A percentile compares a stretch with the other conserved stretches of the same genome.
phyloP scores from a whole-genome alignment of 2,329 filamentous ascomycete genomes.

The Beauveria brongniartii region DNA sequence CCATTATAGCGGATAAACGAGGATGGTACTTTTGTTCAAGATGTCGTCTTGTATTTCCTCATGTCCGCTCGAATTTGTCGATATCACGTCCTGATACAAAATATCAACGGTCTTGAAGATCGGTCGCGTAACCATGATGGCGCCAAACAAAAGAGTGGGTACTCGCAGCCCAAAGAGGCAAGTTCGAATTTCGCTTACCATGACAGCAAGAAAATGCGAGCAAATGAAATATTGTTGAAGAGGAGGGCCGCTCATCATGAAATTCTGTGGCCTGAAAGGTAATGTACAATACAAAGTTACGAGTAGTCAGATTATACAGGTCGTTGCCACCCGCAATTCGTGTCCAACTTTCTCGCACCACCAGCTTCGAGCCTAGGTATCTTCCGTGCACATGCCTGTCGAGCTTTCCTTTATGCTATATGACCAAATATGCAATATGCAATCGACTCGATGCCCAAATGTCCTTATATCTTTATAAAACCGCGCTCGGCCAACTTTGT shows the following conservation, averaged over 20 bases:
- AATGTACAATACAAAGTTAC: no score
- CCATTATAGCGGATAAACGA: slow-evolving; percentile 25
- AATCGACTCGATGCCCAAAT: no score
- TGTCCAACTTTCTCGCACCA: no score
- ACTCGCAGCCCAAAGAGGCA: neutral
- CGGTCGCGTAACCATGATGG: slow-evolving; percentile 4
- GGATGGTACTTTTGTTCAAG: slow-evolving; percentile 3
- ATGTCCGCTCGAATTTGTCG: neutral
- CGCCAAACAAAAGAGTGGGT: slow-evolving; percentile 8
- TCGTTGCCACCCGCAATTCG: no score
- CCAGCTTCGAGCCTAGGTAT: no score
- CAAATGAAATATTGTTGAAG: neutral
- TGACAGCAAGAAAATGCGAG: no score
- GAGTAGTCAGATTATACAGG: no score
- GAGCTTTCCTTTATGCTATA: no score
- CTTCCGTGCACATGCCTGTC: no score
- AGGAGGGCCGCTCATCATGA: no score
- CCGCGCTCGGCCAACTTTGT: neutral
- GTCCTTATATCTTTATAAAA: neutral
- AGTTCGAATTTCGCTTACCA: neutral
- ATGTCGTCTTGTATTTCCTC: neutral
- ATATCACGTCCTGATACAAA: neutral
- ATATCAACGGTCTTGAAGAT: neutral
- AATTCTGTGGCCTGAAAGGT: no score
- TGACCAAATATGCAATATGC: no score